phyloP scores from a whole-genome alignment of 331 rosid species.

The Acacia pycnantha region DNA sequence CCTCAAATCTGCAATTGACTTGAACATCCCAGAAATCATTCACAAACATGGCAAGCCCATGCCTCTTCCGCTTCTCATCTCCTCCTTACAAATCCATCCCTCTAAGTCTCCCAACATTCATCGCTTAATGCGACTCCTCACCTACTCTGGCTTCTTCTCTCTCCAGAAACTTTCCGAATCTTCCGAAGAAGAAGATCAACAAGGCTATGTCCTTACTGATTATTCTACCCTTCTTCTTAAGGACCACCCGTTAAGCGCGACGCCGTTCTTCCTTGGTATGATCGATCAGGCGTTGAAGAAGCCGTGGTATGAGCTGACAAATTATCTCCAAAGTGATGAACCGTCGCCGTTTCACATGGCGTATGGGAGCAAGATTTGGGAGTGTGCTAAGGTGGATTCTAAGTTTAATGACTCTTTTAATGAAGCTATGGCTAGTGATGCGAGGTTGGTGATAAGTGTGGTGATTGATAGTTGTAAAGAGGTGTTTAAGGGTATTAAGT shows the following conservation, averaged over 20 bases:
- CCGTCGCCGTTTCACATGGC: constrained; percentile 20
- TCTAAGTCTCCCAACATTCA: not conserved
- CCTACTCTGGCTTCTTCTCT: not conserved
- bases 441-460: constrained; percentile 20
- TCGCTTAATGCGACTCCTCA: not conserved
- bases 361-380: constrained; percentile 32
- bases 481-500: constrained; percentile 33
- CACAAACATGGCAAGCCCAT: constrained; percentile 36
- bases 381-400: constrained; percentile 8
- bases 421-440: constrained; percentile 40
- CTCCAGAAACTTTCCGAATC: not conserved
- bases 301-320: constrained; percentile 22
- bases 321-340: constrained; percentile 27
- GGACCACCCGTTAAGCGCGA: constrained; percentile 20
- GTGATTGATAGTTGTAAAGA: constrained; percentile 33
- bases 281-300: constrained; percentile 16
- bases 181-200: not conserved
- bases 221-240: constrained; percentile 36
- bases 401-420: constrained; percentile 4
- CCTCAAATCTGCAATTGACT: constrained; percentile 40
- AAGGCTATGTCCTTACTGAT: not conserved
- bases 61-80: constrained; percentile 29
- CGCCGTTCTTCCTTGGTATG: constrained; percentile 19
- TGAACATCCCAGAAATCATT: constrained; percentile 43
- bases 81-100: constrained; percentile 27